Percentiles rank a stretch among this genome's conserved stretches.
These are phyloP conservation scores for Macrotyloma uniflorum DNA, from an alignment of 306 rosid genomes.

Conservation along the genomic window DNA sequence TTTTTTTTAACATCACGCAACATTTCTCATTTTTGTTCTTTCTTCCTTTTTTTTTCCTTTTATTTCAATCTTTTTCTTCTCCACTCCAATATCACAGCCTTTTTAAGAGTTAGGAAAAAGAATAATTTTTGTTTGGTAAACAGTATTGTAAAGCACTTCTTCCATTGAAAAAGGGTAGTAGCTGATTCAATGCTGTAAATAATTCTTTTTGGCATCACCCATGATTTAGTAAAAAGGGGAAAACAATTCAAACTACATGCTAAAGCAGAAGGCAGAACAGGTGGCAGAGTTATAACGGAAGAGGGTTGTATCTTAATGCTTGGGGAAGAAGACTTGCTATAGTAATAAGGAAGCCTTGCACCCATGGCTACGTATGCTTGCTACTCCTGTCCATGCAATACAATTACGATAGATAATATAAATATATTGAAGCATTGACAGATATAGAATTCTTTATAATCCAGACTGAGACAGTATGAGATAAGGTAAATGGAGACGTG, in stretches of 20 bases:
- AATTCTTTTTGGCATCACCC: background rate
- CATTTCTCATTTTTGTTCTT: background rate
- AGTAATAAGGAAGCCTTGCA: slow-evolving; percentile 48
- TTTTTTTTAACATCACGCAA: background rate
- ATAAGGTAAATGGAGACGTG: slow-evolving; percentile 37
- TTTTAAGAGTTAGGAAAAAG: background rate
- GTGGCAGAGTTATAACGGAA: slow-evolving; percentile 36
- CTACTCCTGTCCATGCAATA: slow-evolving; percentile 40
- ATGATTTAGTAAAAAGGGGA: background rate
- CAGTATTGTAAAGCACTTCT: background rate
- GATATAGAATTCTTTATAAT: slow-evolving; percentile 25
- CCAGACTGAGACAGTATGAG: slow-evolving; percentile 3
- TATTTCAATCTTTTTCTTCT: background rate
- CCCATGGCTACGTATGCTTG: slow-evolving; percentile 60
- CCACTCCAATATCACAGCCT: background rate
- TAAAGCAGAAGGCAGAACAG: background rate
- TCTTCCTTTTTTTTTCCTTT: background rate
- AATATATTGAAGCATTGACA: background rate
- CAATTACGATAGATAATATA: background rate
- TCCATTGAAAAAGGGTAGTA: background rate
- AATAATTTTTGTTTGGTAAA: background rate
- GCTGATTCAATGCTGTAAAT: background rate
- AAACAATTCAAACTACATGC: background rate
- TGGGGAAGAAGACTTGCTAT: background rate
- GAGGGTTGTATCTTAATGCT: background rate